Evolutionary conservation across 2,329 filamentous ascomycete genomes (phyloP), one percentile per base, ranked within the genome.

Genomic region (Epicoccum nigrum): DNA sequence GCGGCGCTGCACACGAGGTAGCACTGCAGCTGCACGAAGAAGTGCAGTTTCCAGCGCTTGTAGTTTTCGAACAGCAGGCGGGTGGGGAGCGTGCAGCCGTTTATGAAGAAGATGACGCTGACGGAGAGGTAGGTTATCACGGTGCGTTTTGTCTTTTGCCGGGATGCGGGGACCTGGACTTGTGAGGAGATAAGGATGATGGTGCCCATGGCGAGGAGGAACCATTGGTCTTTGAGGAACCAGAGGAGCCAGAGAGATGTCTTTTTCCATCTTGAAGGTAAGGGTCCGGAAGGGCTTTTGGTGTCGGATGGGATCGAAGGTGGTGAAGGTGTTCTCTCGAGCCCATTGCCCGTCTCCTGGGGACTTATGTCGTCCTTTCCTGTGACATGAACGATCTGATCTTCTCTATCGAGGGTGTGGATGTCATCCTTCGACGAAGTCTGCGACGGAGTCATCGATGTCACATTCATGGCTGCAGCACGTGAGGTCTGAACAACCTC

Each of bases 41-140:
- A 64, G 62, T 90, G 87, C 13, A 90, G 74, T 16, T 85, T 82
- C 85, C 85, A 89, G 51, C 88, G 86, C 47, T 79, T 78, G 51
- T 83, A 78, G 61, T 89, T 87, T 43, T 77, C 73, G 34, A 81
- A 72, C 8, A 90, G 75, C 60, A 88, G 83, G 27, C 79, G 76
- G 0, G 83, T 84, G 7, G 86, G 80, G 15, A 90, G 81, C 43
- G 87, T 88, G 60, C 89, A 79, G 3, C 87, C 87, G 47, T 86
- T 89, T 58, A 89, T 79, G 49, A 90, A 76, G 69, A 90, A 90
- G 61, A 90, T 88, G 62, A 89, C 72, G 15, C 81, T 83, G 23
- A 90, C 85, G 16, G 81, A 84, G 25, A 86, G 85, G 67, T 90
- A 90, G 23, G 89, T 78, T 45, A 89, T 73, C 7, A 77, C 71